phyloP scores from a whole-genome alignment of 225 moss, liverwort and hornwort species.

The Bryum argenteum region DNA sequence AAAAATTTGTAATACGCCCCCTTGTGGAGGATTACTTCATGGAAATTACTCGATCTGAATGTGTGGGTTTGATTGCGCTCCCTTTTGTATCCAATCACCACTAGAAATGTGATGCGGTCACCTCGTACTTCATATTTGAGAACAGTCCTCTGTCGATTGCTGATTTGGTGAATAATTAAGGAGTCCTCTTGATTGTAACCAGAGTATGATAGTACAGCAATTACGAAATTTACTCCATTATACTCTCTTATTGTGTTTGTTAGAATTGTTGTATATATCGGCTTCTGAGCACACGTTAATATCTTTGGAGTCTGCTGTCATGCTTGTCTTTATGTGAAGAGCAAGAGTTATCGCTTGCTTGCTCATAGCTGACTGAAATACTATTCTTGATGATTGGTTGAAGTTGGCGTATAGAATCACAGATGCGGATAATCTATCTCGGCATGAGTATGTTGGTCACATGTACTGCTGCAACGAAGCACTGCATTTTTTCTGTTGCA shows the following conservation, averaged over 20 bases:
- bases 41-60: no score
- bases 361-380: not conserved
- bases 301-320: not conserved
- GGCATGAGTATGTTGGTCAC: not conserved
- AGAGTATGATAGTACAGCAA: not conserved
- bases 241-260: not conserved
- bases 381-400: constrained; percentile 9
- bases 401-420: not conserved
- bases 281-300: not conserved
- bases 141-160: not conserved
- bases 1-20: no score
- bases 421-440: no score
- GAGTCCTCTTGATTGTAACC: not conserved
- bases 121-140: not conserved
- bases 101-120: no score
- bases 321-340: not conserved
- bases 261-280: not conserved
- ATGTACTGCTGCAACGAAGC: not conserved
- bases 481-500: not conserved
- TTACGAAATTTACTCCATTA: not conserved
- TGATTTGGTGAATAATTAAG: not conserved
- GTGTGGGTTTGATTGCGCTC: no score
- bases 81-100: no score
- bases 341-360: constrained; percentile 4
- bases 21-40: no score